Evolutionary conservation across 805 yeast genomes (phyloP).

Genomic region (Spathaspora gorwiae): DNA sequence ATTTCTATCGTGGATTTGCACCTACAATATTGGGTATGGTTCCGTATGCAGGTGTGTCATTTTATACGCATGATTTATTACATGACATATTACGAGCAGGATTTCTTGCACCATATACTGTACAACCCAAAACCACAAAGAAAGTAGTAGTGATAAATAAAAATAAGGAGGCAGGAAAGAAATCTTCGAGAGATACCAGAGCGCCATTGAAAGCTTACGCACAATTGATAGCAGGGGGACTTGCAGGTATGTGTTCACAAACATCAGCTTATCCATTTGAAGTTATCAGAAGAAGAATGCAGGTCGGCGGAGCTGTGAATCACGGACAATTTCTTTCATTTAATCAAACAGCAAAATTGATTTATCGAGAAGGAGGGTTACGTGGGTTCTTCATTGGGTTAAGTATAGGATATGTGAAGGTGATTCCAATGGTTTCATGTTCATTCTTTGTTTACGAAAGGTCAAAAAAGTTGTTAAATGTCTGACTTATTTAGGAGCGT

Average conservation of each 20-base stretch:
- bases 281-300: slow-evolving; percentile 90
- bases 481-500: background rate
- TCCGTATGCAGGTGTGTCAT: slow-evolving; percentile 97
- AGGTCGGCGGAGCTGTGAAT: slow-evolving; percentile 78
- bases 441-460: slow-evolving; percentile 93
- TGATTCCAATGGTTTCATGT: slow-evolving; percentile 96
- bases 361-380: slow-evolving; percentile 71
- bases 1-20: slow-evolving; percentile 89
- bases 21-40: slow-evolving; percentile 95
- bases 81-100: slow-evolving; percentile 82
- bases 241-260: slow-evolving; percentile 94
- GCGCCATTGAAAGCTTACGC: slow-evolving; percentile 85
- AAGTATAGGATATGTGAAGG: slow-evolving; percentile 91
- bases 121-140: slow-evolving; percentile 44
- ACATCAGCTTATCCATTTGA: slow-evolving; percentile 97
- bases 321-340: slow-evolving; percentile 56
- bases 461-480: slow-evolving; percentile 52
- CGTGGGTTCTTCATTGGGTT: slow-evolving; percentile 92
- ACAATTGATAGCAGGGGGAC: slow-evolving; percentile 87
- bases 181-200: slow-evolving; percentile 41
- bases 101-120: slow-evolving; percentile 50
- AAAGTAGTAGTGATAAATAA: slow-evolving; percentile 3
- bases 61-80: slow-evolving; percentile 85
- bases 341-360: slow-evolving; percentile 49
- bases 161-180: slow-evolving; percentile 9